These are phyloP conservation scores for Colletotrichum aenigma DNA, from an alignment of 2,329 filamentous ascomycete genomes.

Conservation along the genomic window DNA sequence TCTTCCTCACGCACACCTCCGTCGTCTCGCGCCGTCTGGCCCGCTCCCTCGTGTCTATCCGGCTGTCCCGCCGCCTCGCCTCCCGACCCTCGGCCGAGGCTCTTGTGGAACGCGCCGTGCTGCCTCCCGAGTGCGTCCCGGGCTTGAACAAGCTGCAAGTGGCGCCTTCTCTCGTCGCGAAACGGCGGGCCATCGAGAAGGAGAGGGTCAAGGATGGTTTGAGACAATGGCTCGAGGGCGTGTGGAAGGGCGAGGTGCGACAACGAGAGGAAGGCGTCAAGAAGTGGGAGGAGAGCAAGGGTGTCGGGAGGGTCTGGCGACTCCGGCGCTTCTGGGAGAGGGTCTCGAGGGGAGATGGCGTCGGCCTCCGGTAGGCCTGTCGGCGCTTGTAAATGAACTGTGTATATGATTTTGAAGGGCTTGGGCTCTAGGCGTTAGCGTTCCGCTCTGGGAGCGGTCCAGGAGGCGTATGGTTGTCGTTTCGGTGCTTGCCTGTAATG, in stretches of 20 bases:
- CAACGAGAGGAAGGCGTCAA: constrained; percentile 52
- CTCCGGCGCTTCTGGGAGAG: constrained; percentile 71
- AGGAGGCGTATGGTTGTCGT: neutral
- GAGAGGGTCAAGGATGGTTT: constrained; percentile 72
- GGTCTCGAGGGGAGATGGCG: constrained; percentile 47
- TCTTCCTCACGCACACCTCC: constrained; percentile 71
- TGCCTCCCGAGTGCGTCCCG: constrained; percentile 68
- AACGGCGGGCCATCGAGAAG: constrained; percentile 66
- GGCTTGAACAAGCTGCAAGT: constrained; percentile 46
- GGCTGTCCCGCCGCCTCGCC: constrained; percentile 65
- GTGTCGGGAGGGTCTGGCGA: constrained; percentile 63
- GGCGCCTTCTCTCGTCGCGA: constrained; percentile 66
- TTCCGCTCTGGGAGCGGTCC: neutral
- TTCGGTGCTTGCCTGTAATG: neutral
- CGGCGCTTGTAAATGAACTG: neutral
- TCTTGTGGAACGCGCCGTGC: constrained; percentile 66
- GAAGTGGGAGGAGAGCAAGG: constrained; percentile 53
- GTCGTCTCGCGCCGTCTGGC: constrained; percentile 67
- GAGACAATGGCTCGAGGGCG: constrained; percentile 66
- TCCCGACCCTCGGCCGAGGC: constrained; percentile 62
- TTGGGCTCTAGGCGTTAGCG: neutral
- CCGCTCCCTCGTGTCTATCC: constrained; percentile 68
- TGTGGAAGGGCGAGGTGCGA: constrained; percentile 58
- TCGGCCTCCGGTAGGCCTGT: constrained; percentile 1
- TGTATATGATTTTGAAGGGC: neutral